These are phyloP conservation scores for Gliomastix tumulicola DNA, from an alignment of 2,329 filamentous ascomycete species.

Conservation along the genomic window DNA sequence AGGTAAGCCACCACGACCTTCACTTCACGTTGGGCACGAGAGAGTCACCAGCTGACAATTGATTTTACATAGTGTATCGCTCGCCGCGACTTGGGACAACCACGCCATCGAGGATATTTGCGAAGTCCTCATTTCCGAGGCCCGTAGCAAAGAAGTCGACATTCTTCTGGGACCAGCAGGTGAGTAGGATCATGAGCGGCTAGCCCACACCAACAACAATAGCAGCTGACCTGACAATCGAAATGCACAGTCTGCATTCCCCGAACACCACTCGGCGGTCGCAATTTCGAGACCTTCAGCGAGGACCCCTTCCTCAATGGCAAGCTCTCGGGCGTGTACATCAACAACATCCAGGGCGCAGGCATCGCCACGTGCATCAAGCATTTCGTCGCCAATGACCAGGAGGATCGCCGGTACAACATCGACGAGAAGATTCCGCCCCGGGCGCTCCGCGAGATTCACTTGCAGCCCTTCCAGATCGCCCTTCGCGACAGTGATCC, in stretches of 20 bases:
- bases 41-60: neutral
- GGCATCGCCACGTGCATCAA: slow-evolving; percentile 32
- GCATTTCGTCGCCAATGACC: slow-evolving; percentile 24
- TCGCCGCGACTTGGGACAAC: neutral
- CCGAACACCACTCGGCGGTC: slow-evolving; percentile 30
- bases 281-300: slow-evolving; percentile 33
- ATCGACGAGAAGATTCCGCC: slow-evolving; percentile 10
- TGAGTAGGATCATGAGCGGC: too few species aligned
- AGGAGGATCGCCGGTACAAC: slow-evolving; percentile 10
- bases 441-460: slow-evolving; percentile 20
- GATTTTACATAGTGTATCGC: neutral
- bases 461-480: slow-evolving; percentile 31
- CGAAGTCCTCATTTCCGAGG: neutral
- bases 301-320: slow-evolving; percentile 35
- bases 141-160: neutral
- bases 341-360: slow-evolving; percentile 29
- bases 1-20: neutral
- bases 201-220: neutral
- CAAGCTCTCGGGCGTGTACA: slow-evolving; percentile 26
- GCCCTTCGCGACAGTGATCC: slow-evolving; percentile 26
- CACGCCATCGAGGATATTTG: neutral
- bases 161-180: neutral
- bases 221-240: neutral
- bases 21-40: too few species aligned
- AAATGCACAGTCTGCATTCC: neutral